A percentile compares a stretch with the other conserved stretches of the same genome.
These are phyloP conservation scores for Panicum hallii DNA, from an alignment of 202 grass and related monocot genomes.

Conservation along the genomic window DNA sequence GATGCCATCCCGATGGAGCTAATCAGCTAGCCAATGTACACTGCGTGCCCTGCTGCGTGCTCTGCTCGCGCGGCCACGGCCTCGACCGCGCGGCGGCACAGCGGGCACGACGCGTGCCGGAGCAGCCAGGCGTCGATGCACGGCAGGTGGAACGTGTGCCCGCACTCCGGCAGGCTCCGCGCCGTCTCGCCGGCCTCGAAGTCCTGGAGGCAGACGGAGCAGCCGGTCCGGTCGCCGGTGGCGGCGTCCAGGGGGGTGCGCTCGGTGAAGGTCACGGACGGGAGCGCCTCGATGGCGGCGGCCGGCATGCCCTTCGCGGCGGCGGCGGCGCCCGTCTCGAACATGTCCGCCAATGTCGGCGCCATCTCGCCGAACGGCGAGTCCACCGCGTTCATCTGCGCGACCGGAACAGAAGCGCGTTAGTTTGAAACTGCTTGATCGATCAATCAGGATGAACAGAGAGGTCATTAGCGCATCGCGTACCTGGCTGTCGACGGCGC, in stretches of 20 bases:
- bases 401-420: too few relatives aligned
- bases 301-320: conserved; percentile 54
- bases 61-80: not conserved
- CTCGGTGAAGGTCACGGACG: conserved; percentile 38
- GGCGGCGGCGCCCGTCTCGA: conserved; percentile 48
- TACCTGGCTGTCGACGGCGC: conserved; percentile 78
- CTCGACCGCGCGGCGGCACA: conserved; percentile 64
- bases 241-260: not conserved
- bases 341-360: conserved; percentile 58
- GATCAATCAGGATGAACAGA: not conserved
- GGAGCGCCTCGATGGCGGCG: conserved; percentile 61
- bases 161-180: conserved; percentile 63
- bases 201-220: conserved; percentile 85
- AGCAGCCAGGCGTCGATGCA: conserved; percentile 80
- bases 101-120: conserved; percentile 70
- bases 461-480: too few relatives aligned
- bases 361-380: conserved; percentile 42
- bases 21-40: too few relatives aligned
- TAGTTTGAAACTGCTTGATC: not conserved
- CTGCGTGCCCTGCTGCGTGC: not conserved
- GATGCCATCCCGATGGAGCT: not conserved
- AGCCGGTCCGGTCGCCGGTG: conserved; percentile 43
- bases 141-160: conserved; percentile 72
- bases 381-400: conserved; percentile 70
- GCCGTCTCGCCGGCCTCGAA: conserved; percentile 59